Evolutionary conservation across 352 stramenopile genomes (phyloP).

Genomic region (Phytophthora hibernalis): DNA sequence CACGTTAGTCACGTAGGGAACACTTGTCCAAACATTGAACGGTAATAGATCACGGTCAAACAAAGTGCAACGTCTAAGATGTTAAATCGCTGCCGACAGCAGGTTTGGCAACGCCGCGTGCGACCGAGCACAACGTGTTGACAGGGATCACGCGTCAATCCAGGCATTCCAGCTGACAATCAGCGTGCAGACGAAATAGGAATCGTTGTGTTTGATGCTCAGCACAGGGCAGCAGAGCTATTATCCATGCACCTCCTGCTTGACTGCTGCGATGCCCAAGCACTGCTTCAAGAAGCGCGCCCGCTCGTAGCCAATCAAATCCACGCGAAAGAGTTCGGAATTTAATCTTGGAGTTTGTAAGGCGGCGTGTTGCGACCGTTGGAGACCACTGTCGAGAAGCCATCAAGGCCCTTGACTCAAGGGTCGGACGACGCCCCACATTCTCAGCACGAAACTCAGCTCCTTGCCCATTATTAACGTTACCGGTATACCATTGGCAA

Average conservation of each 20-base stretch:
- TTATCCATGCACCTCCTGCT: too few species aligned
- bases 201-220: not conserved
- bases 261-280: too few species aligned
- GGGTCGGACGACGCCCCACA: slow-evolving; percentile 1
- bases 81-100: not conserved
- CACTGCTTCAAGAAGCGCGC: slow-evolving; percentile 16
- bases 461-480: too few species aligned
- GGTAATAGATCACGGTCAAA: slow-evolving; percentile 13
- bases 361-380: not conserved
- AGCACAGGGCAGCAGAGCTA: not conserved
- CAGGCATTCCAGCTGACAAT: slow-evolving; percentile 1
- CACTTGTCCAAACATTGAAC: slow-evolving; percentile 12
- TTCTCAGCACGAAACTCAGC: not conserved
- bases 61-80: not conserved
- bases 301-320: slow-evolving; percentile 19
- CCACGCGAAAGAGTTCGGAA: slow-evolving; percentile 11
- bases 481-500: too few species aligned
- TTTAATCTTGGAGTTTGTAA: slow-evolving; percentile 21
- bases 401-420: too few species aligned
- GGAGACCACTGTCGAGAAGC: slow-evolving; percentile 3
- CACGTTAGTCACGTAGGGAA: slow-evolving; percentile 23
- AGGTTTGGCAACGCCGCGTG: not conserved
- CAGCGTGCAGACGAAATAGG: slow-evolving; percentile 15
- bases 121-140: not conserved
- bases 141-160: slow-evolving; percentile 8